phyloP scores from a whole-genome alignment of 306 rosid genomes.

The Casuarina equisetifolia region DNA sequence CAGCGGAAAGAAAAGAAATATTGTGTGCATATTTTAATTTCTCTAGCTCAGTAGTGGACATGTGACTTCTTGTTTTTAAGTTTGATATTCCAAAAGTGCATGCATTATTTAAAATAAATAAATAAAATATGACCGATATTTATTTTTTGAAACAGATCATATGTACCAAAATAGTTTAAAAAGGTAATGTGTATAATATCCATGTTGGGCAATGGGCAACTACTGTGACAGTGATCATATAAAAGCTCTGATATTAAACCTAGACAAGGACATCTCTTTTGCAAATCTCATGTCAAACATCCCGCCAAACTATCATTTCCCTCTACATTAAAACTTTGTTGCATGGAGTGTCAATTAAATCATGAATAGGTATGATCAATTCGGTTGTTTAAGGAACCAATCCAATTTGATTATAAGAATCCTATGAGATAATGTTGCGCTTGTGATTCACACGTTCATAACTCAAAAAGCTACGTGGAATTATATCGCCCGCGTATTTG shows the following conservation, averaged over 20 bases:
- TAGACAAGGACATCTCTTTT: background rate
- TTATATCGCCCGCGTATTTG: constrained; percentile 25
- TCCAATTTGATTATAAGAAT: constrained; percentile 42
- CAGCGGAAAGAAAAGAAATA: too few relatives aligned
- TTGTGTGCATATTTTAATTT: too few relatives aligned
- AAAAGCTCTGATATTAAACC: background rate
- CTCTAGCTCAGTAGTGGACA: too few relatives aligned
- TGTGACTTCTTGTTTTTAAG: too few relatives aligned
- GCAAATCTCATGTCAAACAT: background rate
- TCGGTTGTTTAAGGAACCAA: constrained; percentile 32
- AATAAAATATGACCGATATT: background rate
- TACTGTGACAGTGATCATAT: background rate
- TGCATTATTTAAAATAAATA: background rate
- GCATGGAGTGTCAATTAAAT: background rate
- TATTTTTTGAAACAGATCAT: background rate
- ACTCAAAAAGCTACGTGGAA: constrained; percentile 34
- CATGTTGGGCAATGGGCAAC: too few relatives aligned
- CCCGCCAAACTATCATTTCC: constrained; percentile 1
- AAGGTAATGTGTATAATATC: background rate
- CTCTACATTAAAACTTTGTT: background rate
- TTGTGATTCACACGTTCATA: constrained; percentile 30
- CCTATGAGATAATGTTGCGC: constrained; percentile 46
- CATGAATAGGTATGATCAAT: constrained; percentile 11
- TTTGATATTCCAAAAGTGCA: too few relatives aligned
- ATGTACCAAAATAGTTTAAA: background rate